phyloP scores from a whole-genome alignment of 2,329 filamentous ascomycete genomes.

The Trichophaea hybrida region DNA sequence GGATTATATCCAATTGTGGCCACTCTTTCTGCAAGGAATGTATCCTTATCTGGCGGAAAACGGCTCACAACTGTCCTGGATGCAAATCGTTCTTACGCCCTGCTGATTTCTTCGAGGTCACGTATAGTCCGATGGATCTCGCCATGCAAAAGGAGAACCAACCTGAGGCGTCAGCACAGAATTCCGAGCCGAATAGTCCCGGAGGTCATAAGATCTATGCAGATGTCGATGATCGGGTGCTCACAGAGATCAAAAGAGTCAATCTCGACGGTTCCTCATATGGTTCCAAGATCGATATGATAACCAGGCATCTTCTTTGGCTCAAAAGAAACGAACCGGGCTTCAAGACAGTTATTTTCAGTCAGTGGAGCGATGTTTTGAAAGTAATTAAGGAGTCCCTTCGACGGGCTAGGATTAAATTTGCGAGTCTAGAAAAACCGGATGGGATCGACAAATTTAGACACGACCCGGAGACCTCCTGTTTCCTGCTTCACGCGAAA shows the following conservation, averaged over 20 bases:
- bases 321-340: slow-evolving; percentile 70
- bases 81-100: slow-evolving; percentile 58
- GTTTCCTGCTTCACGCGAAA: slow-evolving; percentile 77
- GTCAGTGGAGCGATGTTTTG: slow-evolving; percentile 74
- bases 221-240: slow-evolving; percentile 41
- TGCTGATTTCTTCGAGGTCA: slow-evolving; percentile 70
- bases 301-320: slow-evolving; percentile 72
- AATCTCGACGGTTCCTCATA: slow-evolving; percentile 55
- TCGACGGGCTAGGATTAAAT: slow-evolving; percentile 54
- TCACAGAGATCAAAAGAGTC: slow-evolving; percentile 62
- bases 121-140: slow-evolving; percentile 61
- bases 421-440: slow-evolving; percentile 51
- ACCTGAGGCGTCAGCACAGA: slow-evolving; percentile 23
- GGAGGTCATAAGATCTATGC: slow-evolving; percentile 49
- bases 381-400: slow-evolving; percentile 59
- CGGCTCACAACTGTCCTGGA: slow-evolving; percentile 63
- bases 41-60: slow-evolving; percentile 61
- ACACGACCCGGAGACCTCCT: slow-evolving; percentile 56
- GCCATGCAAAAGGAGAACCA: slow-evolving; percentile 48
- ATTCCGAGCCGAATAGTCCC: slow-evolving; percentile 8
- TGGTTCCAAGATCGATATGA: slow-evolving; percentile 75
- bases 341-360: slow-evolving; percentile 87
- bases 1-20: slow-evolving; percentile 72
- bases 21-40: slow-evolving; percentile 89
- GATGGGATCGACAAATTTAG: slow-evolving; percentile 65